These are phyloP conservation scores for Apiotrichum gamsii DNA, from an alignment of 1,284 basidiomycete species.

Conservation along the genomic window DNA sequence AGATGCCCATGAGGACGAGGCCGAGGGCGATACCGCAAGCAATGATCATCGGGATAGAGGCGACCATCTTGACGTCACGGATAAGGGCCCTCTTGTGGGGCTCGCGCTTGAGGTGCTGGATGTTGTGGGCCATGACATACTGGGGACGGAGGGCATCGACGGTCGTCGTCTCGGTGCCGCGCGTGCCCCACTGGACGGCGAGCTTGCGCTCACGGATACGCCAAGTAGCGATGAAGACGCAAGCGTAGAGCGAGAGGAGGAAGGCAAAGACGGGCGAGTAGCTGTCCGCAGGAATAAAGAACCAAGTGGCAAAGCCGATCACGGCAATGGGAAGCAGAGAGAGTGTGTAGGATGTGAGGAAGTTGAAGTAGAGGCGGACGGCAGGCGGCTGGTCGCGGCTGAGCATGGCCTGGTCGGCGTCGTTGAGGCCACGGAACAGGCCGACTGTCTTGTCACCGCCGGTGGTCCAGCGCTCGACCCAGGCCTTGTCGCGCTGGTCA, in stretches of 20 bases:
- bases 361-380: conserved; percentile 85
- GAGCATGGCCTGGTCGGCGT: conserved; percentile 49
- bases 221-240: conserved; percentile 85
- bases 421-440: conserved; percentile 50
- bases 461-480: conserved; percentile 39
- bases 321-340: conserved; percentile 57
- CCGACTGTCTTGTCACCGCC: conserved; percentile 53
- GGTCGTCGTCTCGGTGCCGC: conserved; percentile 58
- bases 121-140: conserved; percentile 50
- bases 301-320: conserved; percentile 38
- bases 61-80: conserved; percentile 63
- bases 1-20: conserved; percentile 67
- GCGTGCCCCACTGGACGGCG: conserved; percentile 71
- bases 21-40: conserved; percentile 67
- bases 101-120: conserved; percentile 27
- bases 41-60: conserved; percentile 70
- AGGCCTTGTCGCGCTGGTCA: conserved; percentile 53
- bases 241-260: conserved; percentile 69
- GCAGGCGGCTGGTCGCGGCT: conserved; percentile 63
- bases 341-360: conserved; percentile 74
- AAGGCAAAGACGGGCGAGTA: conserved; percentile 75
- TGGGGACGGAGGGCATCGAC: conserved; percentile 70
- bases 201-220: conserved; percentile 71
- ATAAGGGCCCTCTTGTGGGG: conserved; percentile 23
- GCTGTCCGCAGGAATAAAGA: conserved; percentile 52